Percentiles rank a stretch among this genome's conserved stretches.
Evolutionary conservation across 306 rosid genomes (phyloP).

Genomic region (Malus asiatica): DNA sequence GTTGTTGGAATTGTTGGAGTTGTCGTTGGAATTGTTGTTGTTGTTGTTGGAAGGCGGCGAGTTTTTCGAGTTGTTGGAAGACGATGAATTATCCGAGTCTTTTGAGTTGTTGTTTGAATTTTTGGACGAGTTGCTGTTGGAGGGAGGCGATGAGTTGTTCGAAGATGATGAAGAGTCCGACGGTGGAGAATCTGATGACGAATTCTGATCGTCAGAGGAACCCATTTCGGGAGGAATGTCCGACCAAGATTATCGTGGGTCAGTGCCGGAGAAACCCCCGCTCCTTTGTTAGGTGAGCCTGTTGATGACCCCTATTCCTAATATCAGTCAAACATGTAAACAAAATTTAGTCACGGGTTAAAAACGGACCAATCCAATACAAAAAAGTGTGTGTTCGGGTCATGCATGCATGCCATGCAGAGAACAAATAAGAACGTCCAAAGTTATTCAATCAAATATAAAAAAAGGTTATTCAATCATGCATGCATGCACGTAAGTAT

Average conservation of each 20-base stretch:
- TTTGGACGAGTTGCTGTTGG: neutral
- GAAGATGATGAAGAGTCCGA: constrained; percentile 14
- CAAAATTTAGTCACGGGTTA: too few relatives aligned
- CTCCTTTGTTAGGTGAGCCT: constrained; percentile 23
- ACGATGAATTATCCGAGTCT: neutral
- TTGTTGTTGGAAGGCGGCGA: constrained; percentile 2
- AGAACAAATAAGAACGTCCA: neutral
- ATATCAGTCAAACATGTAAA: neutral
- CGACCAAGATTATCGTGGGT: constrained; percentile 11
- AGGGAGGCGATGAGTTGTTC: neutral
- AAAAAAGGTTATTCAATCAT: neutral
- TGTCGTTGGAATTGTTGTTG: neutral
- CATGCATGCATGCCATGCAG: neutral
- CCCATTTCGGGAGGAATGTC: constrained; percentile 39
- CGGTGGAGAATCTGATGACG: constrained; percentile 1
- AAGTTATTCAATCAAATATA: neutral
- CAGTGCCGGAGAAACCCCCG: constrained; percentile 37
- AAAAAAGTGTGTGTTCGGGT: neutral
- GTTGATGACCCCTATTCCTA: constrained; percentile 8
- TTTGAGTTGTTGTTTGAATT: neutral
- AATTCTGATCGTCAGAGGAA: neutral
- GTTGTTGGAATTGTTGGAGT: neutral
- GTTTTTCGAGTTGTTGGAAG: neutral
- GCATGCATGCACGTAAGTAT: neutral
- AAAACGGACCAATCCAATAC: neutral